Conservation (phyloP, 73 alveolate genomes). For the Uronychia setigera region DNA sequence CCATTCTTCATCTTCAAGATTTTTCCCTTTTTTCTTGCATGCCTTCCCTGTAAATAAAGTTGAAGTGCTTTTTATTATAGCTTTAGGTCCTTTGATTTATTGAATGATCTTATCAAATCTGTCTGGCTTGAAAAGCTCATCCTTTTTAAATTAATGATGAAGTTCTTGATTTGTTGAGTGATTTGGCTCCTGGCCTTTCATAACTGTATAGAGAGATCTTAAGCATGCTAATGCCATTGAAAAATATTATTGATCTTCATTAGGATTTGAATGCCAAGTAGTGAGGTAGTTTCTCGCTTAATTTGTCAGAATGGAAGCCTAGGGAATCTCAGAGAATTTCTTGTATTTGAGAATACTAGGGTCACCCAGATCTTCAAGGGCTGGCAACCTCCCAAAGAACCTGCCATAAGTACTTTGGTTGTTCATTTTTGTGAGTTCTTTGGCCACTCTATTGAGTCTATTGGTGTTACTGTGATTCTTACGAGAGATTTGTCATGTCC, state of each 20-base stretch:
- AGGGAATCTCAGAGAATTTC: slow-evolving; percentile 19
- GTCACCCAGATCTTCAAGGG: slow-evolving; percentile 14
- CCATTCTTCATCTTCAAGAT: not conserved
- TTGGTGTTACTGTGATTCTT: not conserved
- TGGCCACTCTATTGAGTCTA: slow-evolving; percentile 4
- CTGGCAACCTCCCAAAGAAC: slow-evolving; percentile 15
- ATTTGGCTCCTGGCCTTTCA: not conserved
- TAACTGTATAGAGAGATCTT: not conserved
- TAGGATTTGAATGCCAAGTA: slow-evolving; percentile 7
- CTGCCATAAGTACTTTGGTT: slow-evolving; percentile 14
- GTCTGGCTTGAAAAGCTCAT: not conserved
- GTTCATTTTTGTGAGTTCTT: slow-evolving; percentile 5
- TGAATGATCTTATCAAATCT: not conserved
- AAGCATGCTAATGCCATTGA: not conserved
- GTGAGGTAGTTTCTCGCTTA: not conserved
- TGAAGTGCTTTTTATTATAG: not conserved
- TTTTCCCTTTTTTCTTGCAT: not conserved
- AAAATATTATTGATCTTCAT: not conserved
- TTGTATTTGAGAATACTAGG: not conserved
- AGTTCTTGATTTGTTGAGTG: not conserved
- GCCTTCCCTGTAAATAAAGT: not conserved
- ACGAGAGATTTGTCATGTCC: not conserved
- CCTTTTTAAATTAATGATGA: not conserved
- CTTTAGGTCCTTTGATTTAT: not conserved
- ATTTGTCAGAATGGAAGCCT: not conserved